These are phyloP conservation scores for Rhizoclosmatium globosum DNA, from an alignment of 192 early-diverging fungal genomes.

Conservation along the genomic window DNA sequence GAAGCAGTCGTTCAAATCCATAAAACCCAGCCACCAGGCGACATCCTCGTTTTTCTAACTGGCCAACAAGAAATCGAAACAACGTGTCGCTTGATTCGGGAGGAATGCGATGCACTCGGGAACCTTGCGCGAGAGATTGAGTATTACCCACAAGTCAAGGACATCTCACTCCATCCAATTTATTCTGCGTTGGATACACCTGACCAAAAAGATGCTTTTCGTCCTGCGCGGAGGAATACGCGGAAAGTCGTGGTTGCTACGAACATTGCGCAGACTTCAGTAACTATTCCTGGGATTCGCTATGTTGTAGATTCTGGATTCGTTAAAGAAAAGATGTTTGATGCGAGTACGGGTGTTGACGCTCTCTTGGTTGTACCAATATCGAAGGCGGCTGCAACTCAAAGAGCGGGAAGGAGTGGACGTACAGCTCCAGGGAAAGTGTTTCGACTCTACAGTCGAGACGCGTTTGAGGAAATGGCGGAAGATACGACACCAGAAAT, in stretches of 20 bases:
- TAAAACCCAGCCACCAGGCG: slow-evolving; percentile 49
- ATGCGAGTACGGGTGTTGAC: slow-evolving; percentile 60
- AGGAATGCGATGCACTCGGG: slow-evolving; percentile 44
- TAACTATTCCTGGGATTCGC: slow-evolving; percentile 68
- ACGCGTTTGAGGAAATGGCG: slow-evolving; percentile 58
- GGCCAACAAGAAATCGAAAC: slow-evolving; percentile 70
- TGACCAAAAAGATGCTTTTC: slow-evolving; percentile 66
- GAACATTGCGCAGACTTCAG: slow-evolving; percentile 69
- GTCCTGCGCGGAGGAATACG: slow-evolving; percentile 45
- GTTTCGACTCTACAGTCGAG: slow-evolving; percentile 64
- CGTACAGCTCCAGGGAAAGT: slow-evolving; percentile 64
- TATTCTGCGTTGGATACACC: slow-evolving; percentile 80
- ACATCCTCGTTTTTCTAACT: slow-evolving; percentile 66
- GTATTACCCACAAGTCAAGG: slow-evolving; percentile 38
- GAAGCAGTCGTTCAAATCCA: slow-evolving; percentile 70
- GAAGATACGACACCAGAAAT: slow-evolving; percentile 66
- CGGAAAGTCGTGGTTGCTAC: slow-evolving; percentile 67
- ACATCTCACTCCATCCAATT: slow-evolving; percentile 66
- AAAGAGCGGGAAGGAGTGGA: slow-evolving; percentile 68
- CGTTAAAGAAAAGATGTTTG: slow-evolving; percentile 69
- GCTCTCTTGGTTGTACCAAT: slow-evolving; percentile 62
- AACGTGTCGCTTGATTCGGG: slow-evolving; percentile 62
- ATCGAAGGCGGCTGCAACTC: slow-evolving; percentile 67
- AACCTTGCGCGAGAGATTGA: slow-evolving; percentile 6
- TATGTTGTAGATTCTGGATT: slow-evolving; percentile 73